A percentile compares a stretch with the other conserved stretches of the same genome.
These are phyloP conservation scores for Xylaria sp. DNA, from an alignment of 2,329 filamentous ascomycete species.

Conservation along the genomic window DNA sequence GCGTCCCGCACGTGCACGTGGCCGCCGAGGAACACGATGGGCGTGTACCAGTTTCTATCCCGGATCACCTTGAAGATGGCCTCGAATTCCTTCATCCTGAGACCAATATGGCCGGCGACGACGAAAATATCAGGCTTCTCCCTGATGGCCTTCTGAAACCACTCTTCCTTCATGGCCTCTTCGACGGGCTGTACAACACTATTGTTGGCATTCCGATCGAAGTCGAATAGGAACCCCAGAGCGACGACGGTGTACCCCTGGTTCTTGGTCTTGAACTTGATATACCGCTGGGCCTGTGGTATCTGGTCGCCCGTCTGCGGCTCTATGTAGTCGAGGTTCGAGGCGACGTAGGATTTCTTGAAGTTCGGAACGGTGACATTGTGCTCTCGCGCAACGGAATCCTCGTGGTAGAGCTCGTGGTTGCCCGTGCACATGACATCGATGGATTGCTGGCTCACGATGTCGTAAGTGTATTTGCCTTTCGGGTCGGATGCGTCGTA, in stretches of 20 bases:
- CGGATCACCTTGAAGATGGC: conserved; percentile 79
- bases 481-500: conserved; percentile 90
- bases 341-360: conserved; percentile 78
- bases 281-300: conserved; percentile 79
- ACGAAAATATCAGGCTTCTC: conserved; percentile 87
- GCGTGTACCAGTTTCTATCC: conserved; percentile 73
- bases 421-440: conserved; percentile 89
- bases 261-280: conserved; percentile 90
- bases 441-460: conserved; percentile 79
- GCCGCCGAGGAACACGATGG: conserved; percentile 90
- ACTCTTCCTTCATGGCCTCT: conserved; percentile 78
- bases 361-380: conserved; percentile 82
- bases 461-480: conserved; percentile 85
- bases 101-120: conserved; percentile 81
- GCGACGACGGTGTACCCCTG: conserved; percentile 81
- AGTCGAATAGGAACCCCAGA: conserved; percentile 95
- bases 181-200: conserved; percentile 80
- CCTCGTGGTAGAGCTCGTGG: conserved; percentile 87
- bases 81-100: conserved; percentile 79
- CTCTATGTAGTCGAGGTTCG: conserved; percentile 87
- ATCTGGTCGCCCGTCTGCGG: conserved; percentile 69
- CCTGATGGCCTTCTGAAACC: conserved; percentile 86
- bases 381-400: conserved; percentile 78
- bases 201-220: conserved; percentile 88
- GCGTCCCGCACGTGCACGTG: conserved; percentile 90